A percentile compares a stretch with the other conserved stretches of the same genome.
Evolutionary conservation across 257 asterid genomes (phyloP).

Genomic region (Verbena officinalis): DNA sequence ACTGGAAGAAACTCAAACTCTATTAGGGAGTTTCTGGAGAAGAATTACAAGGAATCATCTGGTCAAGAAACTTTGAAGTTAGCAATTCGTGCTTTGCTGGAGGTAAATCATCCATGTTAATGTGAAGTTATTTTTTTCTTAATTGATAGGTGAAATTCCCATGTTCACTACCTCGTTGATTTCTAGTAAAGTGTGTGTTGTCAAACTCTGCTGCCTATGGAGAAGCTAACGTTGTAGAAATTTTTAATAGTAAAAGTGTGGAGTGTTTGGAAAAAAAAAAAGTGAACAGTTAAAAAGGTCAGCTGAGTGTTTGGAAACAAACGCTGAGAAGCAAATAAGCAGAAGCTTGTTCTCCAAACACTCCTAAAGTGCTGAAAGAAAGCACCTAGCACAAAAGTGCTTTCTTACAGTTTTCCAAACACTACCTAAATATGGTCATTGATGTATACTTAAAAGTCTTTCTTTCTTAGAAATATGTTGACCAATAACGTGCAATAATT

Average conservation of each 20-base stretch:
- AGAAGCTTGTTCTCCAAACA: too few relatives aligned
- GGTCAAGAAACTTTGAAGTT: constrained; percentile 1
- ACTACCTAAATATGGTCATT: not conserved
- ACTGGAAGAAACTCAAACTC: constrained; percentile 19
- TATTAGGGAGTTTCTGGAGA: not conserved
- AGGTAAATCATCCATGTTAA: not conserved
- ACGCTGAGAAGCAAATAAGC: too few relatives aligned
- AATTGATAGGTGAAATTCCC: not conserved
- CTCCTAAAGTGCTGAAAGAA: too few relatives aligned
- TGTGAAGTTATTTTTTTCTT: not conserved
- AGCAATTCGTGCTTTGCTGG: constrained; percentile 9
- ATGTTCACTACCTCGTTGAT: not conserved
- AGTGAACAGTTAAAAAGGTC: too few relatives aligned
- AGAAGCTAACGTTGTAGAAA: too few relatives aligned
- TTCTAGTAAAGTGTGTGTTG: too few relatives aligned
- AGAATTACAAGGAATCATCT: constrained; percentile 12
- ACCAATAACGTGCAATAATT: not conserved
- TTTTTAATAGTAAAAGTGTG: too few relatives aligned
- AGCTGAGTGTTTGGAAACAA: too few relatives aligned
- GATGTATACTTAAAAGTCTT: not conserved
- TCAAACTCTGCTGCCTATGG: too few relatives aligned
- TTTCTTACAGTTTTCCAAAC: too few relatives aligned
- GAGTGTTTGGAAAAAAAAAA: too few relatives aligned
- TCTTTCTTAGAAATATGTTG: not conserved
- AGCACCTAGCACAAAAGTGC: too few relatives aligned